Evolutionary conservation across 768 basidiomycete species (phyloP).

Genomic region (Pleurotus giganteus): DNA sequence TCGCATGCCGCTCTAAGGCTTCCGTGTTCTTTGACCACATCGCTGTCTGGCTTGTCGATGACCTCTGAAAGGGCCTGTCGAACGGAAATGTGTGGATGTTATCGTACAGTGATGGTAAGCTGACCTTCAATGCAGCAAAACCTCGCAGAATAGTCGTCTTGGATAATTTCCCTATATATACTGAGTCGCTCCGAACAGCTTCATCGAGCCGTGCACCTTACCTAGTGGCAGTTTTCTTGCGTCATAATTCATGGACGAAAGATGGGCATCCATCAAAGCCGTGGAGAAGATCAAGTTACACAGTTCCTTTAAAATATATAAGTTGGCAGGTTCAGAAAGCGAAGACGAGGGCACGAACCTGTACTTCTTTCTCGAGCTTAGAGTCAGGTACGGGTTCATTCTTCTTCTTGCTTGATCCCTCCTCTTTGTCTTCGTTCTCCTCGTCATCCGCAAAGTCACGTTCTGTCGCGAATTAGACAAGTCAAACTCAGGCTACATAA

Average conservation of each 20-base stretch:
- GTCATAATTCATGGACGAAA: slow-evolving; percentile 66
- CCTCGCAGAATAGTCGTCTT: slow-evolving; percentile 60
- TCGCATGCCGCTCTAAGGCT: slow-evolving; percentile 39
- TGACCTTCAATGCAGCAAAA: slow-evolving; percentile 55
- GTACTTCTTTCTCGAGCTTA: slow-evolving; percentile 40
- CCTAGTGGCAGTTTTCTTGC: slow-evolving; percentile 63
- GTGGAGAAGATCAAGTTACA: slow-evolving; percentile 53
- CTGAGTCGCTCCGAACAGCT: too few species aligned
- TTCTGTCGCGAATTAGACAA: slow-evolving; percentile 26
- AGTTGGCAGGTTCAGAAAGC: background rate
- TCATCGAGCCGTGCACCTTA: too few species aligned
- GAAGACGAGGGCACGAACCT: slow-evolving; percentile 27
- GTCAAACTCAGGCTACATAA: background rate
- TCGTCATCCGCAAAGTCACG: slow-evolving; percentile 53
- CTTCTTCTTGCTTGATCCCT: slow-evolving; percentile 27
- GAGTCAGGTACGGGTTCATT: slow-evolving; percentile 44
- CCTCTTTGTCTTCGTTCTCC: slow-evolving; percentile 35
- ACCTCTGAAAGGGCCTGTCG: slow-evolving; percentile 48
- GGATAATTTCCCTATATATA: slow-evolving; percentile 55
- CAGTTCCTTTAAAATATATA: slow-evolving; percentile 29
- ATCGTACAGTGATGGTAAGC: background rate
- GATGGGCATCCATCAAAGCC: slow-evolving; percentile 50
- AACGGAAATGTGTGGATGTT: slow-evolving; percentile 6
- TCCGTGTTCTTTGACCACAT: slow-evolving; percentile 34
- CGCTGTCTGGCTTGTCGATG: slow-evolving; percentile 42